phyloP scores from a whole-genome alignment of 2,329 filamentous ascomycete genomes.

The Clonostachys chloroleuca region DNA sequence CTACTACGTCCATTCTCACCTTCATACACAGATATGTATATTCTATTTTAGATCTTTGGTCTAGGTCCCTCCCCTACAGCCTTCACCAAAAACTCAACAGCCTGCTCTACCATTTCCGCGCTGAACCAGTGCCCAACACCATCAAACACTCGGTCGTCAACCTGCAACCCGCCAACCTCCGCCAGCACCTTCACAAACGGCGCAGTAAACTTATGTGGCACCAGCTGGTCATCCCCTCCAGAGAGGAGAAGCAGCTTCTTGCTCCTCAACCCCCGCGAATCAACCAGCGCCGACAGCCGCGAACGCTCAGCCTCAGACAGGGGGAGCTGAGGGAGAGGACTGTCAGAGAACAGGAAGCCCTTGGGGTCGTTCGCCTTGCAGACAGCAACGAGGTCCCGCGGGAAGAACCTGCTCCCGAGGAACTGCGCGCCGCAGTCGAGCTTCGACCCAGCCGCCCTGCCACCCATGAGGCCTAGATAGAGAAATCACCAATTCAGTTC shows the following conservation, averaged over 20 bases:
- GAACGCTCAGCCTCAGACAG: conserved; percentile 30
- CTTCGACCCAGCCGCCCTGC: conserved; percentile 68
- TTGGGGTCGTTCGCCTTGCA: conserved; percentile 70
- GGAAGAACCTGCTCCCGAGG: conserved; percentile 75
- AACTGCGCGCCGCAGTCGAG: conserved; percentile 58
- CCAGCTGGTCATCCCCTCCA: conserved; percentile 65
- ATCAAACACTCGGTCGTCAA: conserved; percentile 65
- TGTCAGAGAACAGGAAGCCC: conserved; percentile 58
- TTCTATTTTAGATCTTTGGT: conserved; percentile 17
- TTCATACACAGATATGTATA: conserved; percentile 6
- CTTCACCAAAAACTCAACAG: conserved; percentile 57
- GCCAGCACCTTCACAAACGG: conserved; percentile 61
- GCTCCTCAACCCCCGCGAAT: conserved; percentile 38
- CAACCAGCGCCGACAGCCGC: conserved; percentile 38
- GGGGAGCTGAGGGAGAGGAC: conserved; percentile 21
- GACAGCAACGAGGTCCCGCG: conserved; percentile 57
- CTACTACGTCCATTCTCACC: no score
- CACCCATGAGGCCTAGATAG: conserved; percentile 59
- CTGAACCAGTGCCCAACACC: conserved; percentile 68
- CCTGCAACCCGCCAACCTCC: conserved; percentile 47
- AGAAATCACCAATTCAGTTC: not conserved
- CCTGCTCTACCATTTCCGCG: conserved; percentile 60
- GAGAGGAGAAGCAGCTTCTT: conserved; percentile 64
- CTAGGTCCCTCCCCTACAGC: conserved; percentile 26
- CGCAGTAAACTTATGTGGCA: conserved; percentile 59